A percentile compares a stretch with the other conserved stretches of the same genome.
phyloP scores from a whole-genome alignment of 495 filamentous ascomycete species.

The Terfezia boudieri region DNA sequence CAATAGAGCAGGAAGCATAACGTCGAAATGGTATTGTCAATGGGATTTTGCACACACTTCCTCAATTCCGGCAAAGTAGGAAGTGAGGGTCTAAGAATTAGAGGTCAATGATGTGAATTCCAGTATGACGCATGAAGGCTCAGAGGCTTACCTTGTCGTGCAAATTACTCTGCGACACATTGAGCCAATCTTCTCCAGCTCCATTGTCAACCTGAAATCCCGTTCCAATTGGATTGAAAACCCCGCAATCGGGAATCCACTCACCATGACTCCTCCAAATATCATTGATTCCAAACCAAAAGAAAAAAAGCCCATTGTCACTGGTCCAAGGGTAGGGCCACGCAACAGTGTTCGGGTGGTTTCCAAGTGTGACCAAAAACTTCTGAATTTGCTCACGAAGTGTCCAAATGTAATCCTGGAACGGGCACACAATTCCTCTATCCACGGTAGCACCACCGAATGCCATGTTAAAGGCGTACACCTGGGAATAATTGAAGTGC shows the following conservation, averaged over 20 bases:
- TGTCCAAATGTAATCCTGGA: background rate
- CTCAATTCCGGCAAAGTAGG: background rate
- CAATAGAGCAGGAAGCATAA: background rate
- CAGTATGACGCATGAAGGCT: too few relatives aligned
- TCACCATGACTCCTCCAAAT: background rate
- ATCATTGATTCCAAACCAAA: background rate
- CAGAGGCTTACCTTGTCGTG: background rate
- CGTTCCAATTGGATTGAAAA: too few relatives aligned
- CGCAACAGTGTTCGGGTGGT: background rate
- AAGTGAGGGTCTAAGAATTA: background rate
- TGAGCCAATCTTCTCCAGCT: background rate
- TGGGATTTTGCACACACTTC: background rate
- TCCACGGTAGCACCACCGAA: background rate
- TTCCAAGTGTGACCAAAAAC: background rate
- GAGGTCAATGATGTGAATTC: too few relatives aligned
- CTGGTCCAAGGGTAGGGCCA: background rate
- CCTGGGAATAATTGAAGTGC: background rate
- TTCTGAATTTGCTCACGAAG: background rate
- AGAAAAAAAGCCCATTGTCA: background rate
- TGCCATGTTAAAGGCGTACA: background rate
- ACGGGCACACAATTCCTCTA: background rate
- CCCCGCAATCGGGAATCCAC: background rate
- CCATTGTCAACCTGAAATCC: too few relatives aligned
- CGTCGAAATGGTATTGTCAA: too few relatives aligned
- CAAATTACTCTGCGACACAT: background rate